Conservation (phyloP, 352 stramenopile genomes). For the Globisporangium heterothallicum region DNA sequence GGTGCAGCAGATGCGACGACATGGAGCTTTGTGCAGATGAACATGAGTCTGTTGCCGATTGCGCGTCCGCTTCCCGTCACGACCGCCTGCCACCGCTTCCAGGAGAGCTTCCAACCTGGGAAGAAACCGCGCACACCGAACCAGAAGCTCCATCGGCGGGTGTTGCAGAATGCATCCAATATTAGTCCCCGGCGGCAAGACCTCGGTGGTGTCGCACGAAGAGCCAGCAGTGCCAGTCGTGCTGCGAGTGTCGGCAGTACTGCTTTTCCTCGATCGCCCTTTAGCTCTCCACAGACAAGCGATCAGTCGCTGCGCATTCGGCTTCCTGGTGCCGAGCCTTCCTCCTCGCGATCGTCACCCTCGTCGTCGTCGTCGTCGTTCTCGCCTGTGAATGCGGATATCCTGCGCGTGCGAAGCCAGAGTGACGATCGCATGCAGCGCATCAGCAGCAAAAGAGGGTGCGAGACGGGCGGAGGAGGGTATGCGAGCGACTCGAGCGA, state of each 20-base stretch:
- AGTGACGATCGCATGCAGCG: conserved; percentile 29
- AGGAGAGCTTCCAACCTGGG: conserved; percentile 32
- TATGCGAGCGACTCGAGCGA: conserved; percentile 27
- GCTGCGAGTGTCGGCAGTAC: neutral
- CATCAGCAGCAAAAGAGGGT: conserved; percentile 18
- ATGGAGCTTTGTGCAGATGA: conserved; percentile 86
- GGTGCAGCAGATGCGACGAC: conserved; percentile 23
- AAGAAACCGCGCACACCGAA: conserved; percentile 61
- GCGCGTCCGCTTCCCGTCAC: conserved; percentile 57
- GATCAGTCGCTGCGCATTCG: neutral
- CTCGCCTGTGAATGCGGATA: neutral
- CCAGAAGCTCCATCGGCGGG: conserved; percentile 50
- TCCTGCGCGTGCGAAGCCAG: conserved; percentile 24
- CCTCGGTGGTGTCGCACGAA: conserved; percentile 15
- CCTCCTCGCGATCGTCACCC: neutral
- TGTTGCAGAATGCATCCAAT: conserved; percentile 42
- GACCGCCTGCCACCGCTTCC: conserved; percentile 29
- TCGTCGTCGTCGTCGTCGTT: neutral
- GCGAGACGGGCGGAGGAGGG: too few relatives aligned
- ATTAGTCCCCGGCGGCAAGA: conserved; percentile 68
- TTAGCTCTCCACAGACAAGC: neutral
- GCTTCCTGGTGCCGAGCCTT: neutral
- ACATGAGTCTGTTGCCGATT: conserved; percentile 78
- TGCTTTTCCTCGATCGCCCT: too few relatives aligned
- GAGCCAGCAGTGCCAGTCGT: neutral